These are phyloP conservation scores for Crithidia sp. DNA, from an alignment of 208 protist species.

Conservation along the genomic window DNA sequence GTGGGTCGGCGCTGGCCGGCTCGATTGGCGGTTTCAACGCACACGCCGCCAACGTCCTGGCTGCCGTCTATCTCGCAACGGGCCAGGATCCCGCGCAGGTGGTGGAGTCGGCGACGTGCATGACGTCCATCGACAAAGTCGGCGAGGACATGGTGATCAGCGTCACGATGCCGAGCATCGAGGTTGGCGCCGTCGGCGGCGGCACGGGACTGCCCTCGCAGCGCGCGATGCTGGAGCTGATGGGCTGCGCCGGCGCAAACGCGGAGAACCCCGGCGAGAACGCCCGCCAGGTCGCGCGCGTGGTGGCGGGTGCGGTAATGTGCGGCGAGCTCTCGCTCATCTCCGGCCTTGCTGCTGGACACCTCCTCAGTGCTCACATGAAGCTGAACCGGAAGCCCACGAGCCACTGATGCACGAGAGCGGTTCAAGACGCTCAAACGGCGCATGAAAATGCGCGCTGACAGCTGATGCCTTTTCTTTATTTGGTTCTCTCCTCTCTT, in stretches of 20 bases:
- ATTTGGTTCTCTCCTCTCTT: background rate
- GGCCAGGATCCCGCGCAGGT: conserved; percentile 99
- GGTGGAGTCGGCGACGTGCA: conserved; percentile 97
- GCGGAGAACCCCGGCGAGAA: conserved; percentile 88
- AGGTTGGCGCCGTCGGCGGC: conserved; percentile 98
- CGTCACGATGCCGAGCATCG: conserved; percentile 98
- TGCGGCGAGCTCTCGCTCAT: conserved; percentile 98
- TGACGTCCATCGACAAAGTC: conserved; percentile 95
- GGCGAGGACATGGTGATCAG: conserved; percentile 95
- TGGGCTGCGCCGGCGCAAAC: conserved; percentile 91
- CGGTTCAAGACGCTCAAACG: background rate
- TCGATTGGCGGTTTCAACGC: conserved; percentile 98
- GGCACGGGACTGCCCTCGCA: conserved; percentile 96
- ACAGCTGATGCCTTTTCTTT: too few relatives aligned
- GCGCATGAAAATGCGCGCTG: background rate
- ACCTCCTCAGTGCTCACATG: conserved; percentile 92
- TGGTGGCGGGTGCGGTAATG: conserved; percentile 94
- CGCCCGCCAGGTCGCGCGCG: conserved; percentile 90
- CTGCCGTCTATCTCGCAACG: conserved; percentile 97
- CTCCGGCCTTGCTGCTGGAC: conserved; percentile 88
- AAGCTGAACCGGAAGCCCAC: conserved; percentile 91
- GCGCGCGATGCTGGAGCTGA: conserved; percentile 92
- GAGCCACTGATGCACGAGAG: conserved; percentile 8
- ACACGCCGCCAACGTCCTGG: conserved; percentile 98
- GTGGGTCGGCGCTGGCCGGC: conserved; percentile 98